Evolutionary conservation across 164 flowering plant species (phyloP).

Genomic region (Santalum album): DNA sequence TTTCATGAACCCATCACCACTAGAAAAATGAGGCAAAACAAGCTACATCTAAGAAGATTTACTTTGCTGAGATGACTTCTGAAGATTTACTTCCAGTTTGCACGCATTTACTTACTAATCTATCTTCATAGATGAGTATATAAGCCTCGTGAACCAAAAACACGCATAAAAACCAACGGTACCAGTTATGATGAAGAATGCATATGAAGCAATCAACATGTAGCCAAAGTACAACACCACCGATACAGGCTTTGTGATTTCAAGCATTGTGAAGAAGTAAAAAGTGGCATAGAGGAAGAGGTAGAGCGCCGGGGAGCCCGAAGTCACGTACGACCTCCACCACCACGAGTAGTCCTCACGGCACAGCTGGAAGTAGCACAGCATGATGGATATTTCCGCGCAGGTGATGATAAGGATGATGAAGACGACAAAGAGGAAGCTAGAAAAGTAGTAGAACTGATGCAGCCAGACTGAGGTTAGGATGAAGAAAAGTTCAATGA

Average conservation of each 20-base stretch:
- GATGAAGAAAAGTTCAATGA: slow-evolving; percentile 64
- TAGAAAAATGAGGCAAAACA: slow-evolving; percentile 8
- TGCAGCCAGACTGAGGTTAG: slow-evolving; percentile 58
- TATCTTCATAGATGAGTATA: slow-evolving; percentile 56
- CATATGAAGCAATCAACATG: slow-evolving; percentile 56
- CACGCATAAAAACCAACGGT: slow-evolving; percentile 53
- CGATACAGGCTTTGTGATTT: slow-evolving; percentile 52
- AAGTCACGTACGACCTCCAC: slow-evolving; percentile 56
- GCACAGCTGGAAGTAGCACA: slow-evolving; percentile 59
- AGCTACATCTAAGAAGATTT: slow-evolving; percentile 14
- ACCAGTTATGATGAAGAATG: slow-evolving; percentile 51
- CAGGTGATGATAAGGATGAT: slow-evolving; percentile 48
- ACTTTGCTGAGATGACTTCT: slow-evolving; percentile 5
- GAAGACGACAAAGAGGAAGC: slow-evolving; percentile 53
- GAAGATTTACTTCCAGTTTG: neutral
- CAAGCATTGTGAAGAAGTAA: slow-evolving; percentile 61
- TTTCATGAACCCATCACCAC: neutral
- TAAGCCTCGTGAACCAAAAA: slow-evolving; percentile 58
- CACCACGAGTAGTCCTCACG: slow-evolving; percentile 59
- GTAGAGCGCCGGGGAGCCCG: slow-evolving; percentile 54
- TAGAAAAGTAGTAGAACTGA: slow-evolving; percentile 58
- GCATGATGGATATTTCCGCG: slow-evolving; percentile 50
- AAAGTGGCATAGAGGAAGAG: slow-evolving; percentile 55
- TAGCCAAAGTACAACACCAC: slow-evolving; percentile 52
- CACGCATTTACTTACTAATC: no score